These are phyloP conservation scores for Solanum sejunctum DNA, from an alignment of 257 asterid species.

Conservation along the genomic window DNA sequence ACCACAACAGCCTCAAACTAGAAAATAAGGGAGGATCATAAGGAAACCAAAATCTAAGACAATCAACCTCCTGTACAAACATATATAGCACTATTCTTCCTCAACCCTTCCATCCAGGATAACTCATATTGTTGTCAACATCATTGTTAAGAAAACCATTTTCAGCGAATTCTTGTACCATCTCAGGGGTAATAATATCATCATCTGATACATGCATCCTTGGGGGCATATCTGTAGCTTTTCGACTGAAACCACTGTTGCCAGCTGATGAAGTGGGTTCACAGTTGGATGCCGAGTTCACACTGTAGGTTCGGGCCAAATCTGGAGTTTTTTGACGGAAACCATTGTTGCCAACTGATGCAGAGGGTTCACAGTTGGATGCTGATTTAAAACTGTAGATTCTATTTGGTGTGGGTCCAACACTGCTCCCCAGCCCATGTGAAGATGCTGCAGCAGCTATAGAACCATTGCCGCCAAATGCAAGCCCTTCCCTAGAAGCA, in stretches of 20 bases:
- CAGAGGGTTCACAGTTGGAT: constrained; percentile 38
- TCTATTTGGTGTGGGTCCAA: constrained; percentile 35
- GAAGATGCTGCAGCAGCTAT: constrained; percentile 11
- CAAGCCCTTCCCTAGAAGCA: constrained; percentile 24
- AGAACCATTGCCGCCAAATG: constrained; percentile 24
- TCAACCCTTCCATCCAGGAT: constrained; percentile 67
- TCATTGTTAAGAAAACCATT: constrained; percentile 60
- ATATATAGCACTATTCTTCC: constrained; percentile 13
- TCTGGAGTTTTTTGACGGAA: constrained; percentile 46
- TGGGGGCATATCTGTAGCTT: constrained; percentile 36
- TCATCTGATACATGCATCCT: constrained; percentile 50
- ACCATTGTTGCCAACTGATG: constrained; percentile 25
- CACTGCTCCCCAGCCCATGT: constrained; percentile 17
- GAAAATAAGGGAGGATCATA: not conserved
- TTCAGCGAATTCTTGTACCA: constrained; percentile 54
- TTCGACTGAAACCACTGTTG: constrained; percentile 36
- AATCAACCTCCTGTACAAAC: constrained; percentile 46
- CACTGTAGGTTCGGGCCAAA: constrained; percentile 49
- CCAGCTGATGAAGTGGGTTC: constrained; percentile 33
- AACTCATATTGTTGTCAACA: constrained; percentile 61
- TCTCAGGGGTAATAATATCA: constrained; percentile 29
- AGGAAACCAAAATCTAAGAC: not conserved
- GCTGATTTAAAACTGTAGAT: constrained; percentile 53
- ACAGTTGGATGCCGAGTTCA: constrained; percentile 34
- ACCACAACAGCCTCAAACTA: constrained; percentile 20